phyloP scores from a whole-genome alignment of 2,329 filamentous ascomycete species.

The Teratosphaeriaceae sp. region DNA sequence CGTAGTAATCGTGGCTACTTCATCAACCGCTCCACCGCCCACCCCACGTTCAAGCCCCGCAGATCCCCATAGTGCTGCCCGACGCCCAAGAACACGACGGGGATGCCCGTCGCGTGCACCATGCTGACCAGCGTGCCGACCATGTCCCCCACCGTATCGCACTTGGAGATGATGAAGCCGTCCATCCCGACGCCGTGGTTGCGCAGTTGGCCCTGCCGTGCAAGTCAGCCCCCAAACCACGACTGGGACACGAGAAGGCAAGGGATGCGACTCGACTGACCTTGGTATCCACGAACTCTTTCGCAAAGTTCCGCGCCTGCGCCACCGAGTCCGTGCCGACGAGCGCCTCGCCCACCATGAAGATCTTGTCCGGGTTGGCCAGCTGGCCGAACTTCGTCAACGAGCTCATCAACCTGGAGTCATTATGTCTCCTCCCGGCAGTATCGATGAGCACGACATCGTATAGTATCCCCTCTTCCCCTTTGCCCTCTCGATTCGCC shows the following conservation, averaged over 20 bases:
- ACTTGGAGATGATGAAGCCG: slow-evolving; percentile 97
- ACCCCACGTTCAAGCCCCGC: slow-evolving; percentile 56
- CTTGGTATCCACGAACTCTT: slow-evolving; percentile 56
- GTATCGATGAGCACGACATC: slow-evolving; percentile 98
- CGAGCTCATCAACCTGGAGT: slow-evolving; percentile 90
- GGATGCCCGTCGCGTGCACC: slow-evolving; percentile 91
- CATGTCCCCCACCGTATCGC: slow-evolving; percentile 99
- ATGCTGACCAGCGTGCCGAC: slow-evolving; percentile 92
- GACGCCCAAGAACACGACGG: slow-evolving; percentile 82
- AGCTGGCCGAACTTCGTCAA: slow-evolving; percentile 97
- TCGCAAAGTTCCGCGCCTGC: slow-evolving; percentile 94
- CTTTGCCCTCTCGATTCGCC: slow-evolving; percentile 36
- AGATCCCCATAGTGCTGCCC: slow-evolving; percentile 63
- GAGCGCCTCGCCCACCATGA: slow-evolving; percentile 92
- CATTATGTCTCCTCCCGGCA: slow-evolving; percentile 89
- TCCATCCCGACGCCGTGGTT: slow-evolving; percentile 67
- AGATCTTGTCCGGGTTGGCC: slow-evolving; percentile 92
- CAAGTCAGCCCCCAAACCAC: too few species aligned
- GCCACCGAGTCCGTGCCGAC: slow-evolving; percentile 94
- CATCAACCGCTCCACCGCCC: slow-evolving; percentile 57
- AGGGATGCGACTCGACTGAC: too few species aligned
- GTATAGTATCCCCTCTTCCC: slow-evolving; percentile 47
- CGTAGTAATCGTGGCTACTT: slow-evolving; percentile 32
- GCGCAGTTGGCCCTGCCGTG: slow-evolving; percentile 24
- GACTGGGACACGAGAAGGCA: too few species aligned